Base-by-base conservation (phyloP, 176 grass and related monocot species). In the Juncus effusus region DNA sequence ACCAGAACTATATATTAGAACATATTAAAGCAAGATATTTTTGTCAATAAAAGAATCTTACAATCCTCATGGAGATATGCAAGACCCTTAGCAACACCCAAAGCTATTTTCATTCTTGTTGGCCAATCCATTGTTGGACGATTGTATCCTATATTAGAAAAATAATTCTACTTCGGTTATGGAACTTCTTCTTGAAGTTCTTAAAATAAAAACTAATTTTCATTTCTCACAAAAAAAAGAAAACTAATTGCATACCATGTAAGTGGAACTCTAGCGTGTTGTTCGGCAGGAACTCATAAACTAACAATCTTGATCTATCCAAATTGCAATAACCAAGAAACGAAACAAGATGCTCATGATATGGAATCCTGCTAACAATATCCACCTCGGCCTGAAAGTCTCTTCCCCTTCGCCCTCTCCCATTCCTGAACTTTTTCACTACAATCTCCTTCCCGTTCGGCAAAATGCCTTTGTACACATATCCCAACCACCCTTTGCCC, bases 211-310 rank as follows among this genome's bases (percentile, higher is more conserved):
- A 28, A 28, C 19, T 28, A 28, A 28, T 28, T 28, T 35, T 41
- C 40, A 16, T 54, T 68, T 70, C 54, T 41, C 16, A 61, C n/a
- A 66, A 56, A 56, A 56, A 12, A 70, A 70, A 56, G 10, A 13
- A 70, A 54, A 52, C 50, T 51, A 68, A 36, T 13, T 51, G 54
- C 10, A 51, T 87, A 95, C 90, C 80, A 44, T 95, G 86, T 62
- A 95, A 75, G 75, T 95, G 90, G 55, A 83, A 94, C 16, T 94
- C 79, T 42, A 94, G 54, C 10, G 85, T 94, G 58, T 83, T 71
- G n/a, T 94, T 94, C 58, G 89, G 79, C 40, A 94, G 85, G 82
- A 84, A 94, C 59, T 94, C 89, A 16, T 87, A 94, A 38, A 94
- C 89, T 62, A 94, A 85, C 47, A 94, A 63, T 42, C 89, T 94